Evolutionary conservation across 202 grass and related monocot species (phyloP), one percentile per base, ranked within the genome.

Genomic region (Brachypodium distachyon): DNA sequence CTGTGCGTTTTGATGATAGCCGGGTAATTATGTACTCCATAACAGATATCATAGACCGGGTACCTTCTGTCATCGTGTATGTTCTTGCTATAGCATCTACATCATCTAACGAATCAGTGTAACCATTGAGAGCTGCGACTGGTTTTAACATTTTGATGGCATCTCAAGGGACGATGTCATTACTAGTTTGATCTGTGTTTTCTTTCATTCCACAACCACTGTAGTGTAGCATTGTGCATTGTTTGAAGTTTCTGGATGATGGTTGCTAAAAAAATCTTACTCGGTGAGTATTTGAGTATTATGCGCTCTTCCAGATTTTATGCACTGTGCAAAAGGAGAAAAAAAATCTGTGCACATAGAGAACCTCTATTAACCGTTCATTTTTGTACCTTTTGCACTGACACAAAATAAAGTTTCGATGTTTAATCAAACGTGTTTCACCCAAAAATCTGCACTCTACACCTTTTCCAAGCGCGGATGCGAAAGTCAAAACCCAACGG

Each of bases 71-170:
- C 27, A 39, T 60, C 8, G 64, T 81, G 76, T 84, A 81, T 88
- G 80, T 79, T 71, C 39, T 40, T 66, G 25, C 40, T 67, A 58
- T 84, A 77, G 38, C 56, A 63, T 57, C 62, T 80, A 21, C 48
- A 18, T 2, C 40, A 34, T 69, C 75, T 70, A 71, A 69, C 75
- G 36, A 62, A 8, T 61, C 47, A 56, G 22, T 66, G 47, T 29
- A 60, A 52, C 59, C 43, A 53, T 29, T 18, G 6, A 28, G 67
- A 33, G 21, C 27, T 7, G 26, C 14, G 34, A 46, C 12, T 19
- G 3, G 23, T 78, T 74, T 84, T 67, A 40, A 48, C 9, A 31
- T 55, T 23, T 50, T 25, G 9, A 18, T 23, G 65, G 1, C 2
- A 65, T 77, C 32, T 71, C 22, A 3, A 52, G 22, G 14, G 1